Evolutionary conservation across 768 basidiomycete species (phyloP).

Genomic region (Crassisporium funariophilum): DNA sequence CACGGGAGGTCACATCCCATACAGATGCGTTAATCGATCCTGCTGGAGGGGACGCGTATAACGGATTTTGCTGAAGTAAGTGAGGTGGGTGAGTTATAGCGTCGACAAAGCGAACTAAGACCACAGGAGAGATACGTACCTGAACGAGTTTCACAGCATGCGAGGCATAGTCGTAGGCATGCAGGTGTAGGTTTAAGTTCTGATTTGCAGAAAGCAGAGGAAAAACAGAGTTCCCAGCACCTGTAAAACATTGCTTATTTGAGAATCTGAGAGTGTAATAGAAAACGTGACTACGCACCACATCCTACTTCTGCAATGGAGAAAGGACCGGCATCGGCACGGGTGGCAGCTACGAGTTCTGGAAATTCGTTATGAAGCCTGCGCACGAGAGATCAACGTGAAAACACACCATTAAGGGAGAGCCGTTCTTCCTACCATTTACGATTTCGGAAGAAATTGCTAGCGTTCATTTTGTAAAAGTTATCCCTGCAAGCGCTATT

Average conservation of each 20-base stretch:
- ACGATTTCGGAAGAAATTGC: slow-evolving; percentile 92
- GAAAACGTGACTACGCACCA: slow-evolving; percentile 46
- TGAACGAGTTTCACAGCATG: slow-evolving; percentile 91
- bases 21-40: slow-evolving; percentile 80
- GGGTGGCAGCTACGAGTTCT: slow-evolving; percentile 73
- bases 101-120: too few species aligned
- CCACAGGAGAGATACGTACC: slow-evolving; percentile 39
- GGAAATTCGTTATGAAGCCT: slow-evolving; percentile 96
- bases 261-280: background rate
- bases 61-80: slow-evolving; percentile 58
- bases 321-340: slow-evolving; percentile 75
- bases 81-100: slow-evolving; percentile 3
- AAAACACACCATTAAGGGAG: slow-evolving; percentile 8
- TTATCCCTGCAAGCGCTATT: slow-evolving; percentile 67
- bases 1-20: slow-evolving; percentile 83
- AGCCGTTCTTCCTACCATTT: slow-evolving; percentile 62
- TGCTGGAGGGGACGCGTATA: slow-evolving; percentile 66
- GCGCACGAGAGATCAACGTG: slow-evolving; percentile 3
- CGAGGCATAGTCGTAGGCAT: slow-evolving; percentile 89
- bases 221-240: slow-evolving; percentile 94
- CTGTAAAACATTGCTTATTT: slow-evolving; percentile 36
- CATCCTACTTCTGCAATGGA: slow-evolving; percentile 90
- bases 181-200: slow-evolving; percentile 74
- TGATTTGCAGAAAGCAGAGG: slow-evolving; percentile 82
- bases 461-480: slow-evolving; percentile 85